phyloP scores from a whole-genome alignment of 1,284 basidiomycete species.

The Heterobasidion annosum region DNA sequence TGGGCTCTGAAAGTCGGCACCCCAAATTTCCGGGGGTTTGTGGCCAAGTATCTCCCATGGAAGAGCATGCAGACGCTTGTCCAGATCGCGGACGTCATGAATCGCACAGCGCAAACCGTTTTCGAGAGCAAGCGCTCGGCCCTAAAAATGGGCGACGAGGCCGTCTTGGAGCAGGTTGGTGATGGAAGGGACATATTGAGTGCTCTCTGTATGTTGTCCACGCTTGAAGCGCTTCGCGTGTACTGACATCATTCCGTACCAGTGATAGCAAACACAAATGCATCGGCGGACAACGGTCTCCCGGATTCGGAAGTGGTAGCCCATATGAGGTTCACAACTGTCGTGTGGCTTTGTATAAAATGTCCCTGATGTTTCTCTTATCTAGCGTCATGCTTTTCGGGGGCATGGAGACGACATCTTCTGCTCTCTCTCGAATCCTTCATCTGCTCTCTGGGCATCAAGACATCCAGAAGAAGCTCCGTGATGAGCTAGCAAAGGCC shows the following conservation, averaged over 20 bases:
- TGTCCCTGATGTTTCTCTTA: neutral
- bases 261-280: slow-evolving; percentile 10
- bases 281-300: slow-evolving; percentile 7
- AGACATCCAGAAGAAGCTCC: slow-evolving; percentile 14
- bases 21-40: slow-evolving; percentile 22
- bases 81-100: slow-evolving; percentile 28
- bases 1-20: slow-evolving; percentile 24
- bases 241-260: neutral
- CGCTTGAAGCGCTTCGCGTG: too few species aligned
- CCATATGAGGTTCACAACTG: slow-evolving; percentile 8
- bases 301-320: slow-evolving; percentile 5
- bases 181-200: slow-evolving; percentile 38
- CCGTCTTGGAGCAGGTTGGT: slow-evolving; percentile 21
- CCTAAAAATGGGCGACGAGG: slow-evolving; percentile 24
- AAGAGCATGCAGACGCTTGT: slow-evolving; percentile 23
- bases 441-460: slow-evolving; percentile 9
- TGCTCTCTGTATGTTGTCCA: slow-evolving; percentile 25
- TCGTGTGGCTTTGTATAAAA: neutral
- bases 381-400: slow-evolving; percentile 7
- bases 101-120: slow-evolving; percentile 26
- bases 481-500: slow-evolving; percentile 14
- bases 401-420: slow-evolving; percentile 13
- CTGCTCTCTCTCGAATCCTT: slow-evolving; percentile 10
- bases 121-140: slow-evolving; percentile 30
- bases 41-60: slow-evolving; percentile 25